Conservation (phyloP, 1,284 basidiomycete species). For the Puccinia triticina region DNA sequence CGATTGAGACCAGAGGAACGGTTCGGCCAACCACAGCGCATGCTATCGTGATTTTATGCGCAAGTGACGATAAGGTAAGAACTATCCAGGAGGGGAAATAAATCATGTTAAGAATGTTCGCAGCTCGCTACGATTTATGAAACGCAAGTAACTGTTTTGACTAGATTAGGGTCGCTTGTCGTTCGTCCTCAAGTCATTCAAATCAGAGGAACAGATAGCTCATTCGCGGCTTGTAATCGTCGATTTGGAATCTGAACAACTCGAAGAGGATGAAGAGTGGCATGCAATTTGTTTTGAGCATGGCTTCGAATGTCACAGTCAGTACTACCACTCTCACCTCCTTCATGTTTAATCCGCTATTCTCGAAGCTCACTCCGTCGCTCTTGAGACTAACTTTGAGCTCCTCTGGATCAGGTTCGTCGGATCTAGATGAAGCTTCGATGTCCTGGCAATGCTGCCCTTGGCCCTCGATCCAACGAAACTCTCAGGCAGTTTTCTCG, state of each 20-base stretch:
- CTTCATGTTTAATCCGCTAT: neutral
- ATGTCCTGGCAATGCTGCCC: slow-evolving; percentile 23
- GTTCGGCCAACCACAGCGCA: neutral
- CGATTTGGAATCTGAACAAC: neutral
- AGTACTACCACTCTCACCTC: neutral
- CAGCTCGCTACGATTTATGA: neutral
- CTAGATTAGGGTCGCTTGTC: neutral
- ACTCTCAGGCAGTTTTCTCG: too few relatives aligned
- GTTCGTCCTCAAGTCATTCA: neutral
- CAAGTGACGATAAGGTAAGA: slow-evolving; percentile 6
- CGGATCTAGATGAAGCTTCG: slow-evolving; percentile 17
- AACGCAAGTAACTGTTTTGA: neutral
- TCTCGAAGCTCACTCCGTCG: neutral
- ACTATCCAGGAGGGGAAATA: neutral
- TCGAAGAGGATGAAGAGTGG: slow-evolving; percentile 6
- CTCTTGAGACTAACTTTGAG: neutral
- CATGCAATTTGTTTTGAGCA: slow-evolving; percentile 3
- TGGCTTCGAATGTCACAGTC: slow-evolving; percentile 36
- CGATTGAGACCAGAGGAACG: neutral
- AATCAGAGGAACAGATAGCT: neutral
- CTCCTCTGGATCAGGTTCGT: neutral
- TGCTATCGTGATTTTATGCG: slow-evolving; percentile 1
- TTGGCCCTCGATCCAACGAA: slow-evolving; percentile 14
- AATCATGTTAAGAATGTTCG: neutral
- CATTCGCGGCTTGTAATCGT: slow-evolving; percentile 6